Evolutionary conservation across 495 filamentous ascomycete genomes (phyloP).

Genomic region (Aspergillus ellipticus): DNA sequence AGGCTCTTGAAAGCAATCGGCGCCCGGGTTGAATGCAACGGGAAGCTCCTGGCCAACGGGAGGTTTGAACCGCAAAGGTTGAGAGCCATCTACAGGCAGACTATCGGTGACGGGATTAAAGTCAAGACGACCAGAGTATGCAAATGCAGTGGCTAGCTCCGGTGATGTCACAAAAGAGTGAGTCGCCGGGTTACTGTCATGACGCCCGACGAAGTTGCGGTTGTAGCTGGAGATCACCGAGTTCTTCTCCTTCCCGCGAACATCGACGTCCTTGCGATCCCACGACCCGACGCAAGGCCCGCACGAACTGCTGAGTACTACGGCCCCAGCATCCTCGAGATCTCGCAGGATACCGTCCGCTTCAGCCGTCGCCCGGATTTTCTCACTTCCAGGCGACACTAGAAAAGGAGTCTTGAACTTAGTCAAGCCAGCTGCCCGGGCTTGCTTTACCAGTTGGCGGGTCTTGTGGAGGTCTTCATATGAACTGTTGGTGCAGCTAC

Average conservation of each 20-base stretch:
- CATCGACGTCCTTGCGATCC: conserved; percentile 82
- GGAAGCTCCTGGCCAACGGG: conserved; percentile 15
- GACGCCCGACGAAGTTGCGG: conserved; percentile 89
- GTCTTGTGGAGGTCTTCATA: conserved; percentile 89
- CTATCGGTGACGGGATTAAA: conserved; percentile 12
- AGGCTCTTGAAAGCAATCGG: conserved; percentile 18
- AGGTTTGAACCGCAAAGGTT: conserved; percentile 9
- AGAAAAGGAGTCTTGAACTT: conserved; percentile 83
- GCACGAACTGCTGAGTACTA: conserved; percentile 84
- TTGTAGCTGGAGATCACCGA: conserved; percentile 83
- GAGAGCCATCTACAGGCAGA: neutral
- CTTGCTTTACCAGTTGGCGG: conserved; percentile 81
- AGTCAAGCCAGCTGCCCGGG: conserved; percentile 67
- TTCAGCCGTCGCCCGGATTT: conserved; percentile 82
- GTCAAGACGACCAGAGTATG: conserved; percentile 18
- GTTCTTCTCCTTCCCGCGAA: conserved; percentile 74
- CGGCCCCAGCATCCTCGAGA: conserved; percentile 81
- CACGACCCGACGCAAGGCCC: conserved; percentile 69
- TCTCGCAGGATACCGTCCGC: conserved; percentile 82
- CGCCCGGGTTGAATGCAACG: neutral
- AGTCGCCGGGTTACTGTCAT: conserved; percentile 71
- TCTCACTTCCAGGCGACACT: conserved; percentile 86
- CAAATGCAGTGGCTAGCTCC: conserved; percentile 21
- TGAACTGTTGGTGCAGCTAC: conserved; percentile 91
- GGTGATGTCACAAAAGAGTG: conserved; percentile 24